phyloP scores from a whole-genome alignment of 768 basidiomycete genomes.

The Grammothele lineata region DNA sequence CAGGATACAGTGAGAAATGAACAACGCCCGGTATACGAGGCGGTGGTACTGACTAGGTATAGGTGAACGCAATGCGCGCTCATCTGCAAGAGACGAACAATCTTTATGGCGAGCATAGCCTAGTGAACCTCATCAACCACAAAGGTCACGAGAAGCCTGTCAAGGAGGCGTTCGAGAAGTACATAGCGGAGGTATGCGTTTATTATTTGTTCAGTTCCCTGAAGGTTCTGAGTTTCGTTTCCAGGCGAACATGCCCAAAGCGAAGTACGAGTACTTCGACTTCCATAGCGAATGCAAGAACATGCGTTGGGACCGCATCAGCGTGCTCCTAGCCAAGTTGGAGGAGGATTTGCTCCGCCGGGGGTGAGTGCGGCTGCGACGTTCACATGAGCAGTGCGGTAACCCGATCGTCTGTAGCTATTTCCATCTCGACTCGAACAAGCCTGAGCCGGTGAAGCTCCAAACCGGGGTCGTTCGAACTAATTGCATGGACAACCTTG shows the following conservation, averaged over 20 bases:
- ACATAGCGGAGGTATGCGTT: conserved; percentile 51
- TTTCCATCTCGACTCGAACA: conserved; percentile 61
- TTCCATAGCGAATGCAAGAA: conserved; percentile 94
- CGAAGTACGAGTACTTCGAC: conserved; percentile 93
- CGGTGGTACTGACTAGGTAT: conserved; percentile 3
- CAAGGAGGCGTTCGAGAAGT: conserved; percentile 91
- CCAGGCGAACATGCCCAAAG: conserved; percentile 59
- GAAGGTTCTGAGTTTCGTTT: neutral
- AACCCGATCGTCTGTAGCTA: too few species aligned
- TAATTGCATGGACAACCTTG: conserved; percentile 97
- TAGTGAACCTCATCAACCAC: conserved; percentile 93
- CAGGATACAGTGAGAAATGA: conserved; percentile 60
- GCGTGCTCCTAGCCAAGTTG: conserved; percentile 71
- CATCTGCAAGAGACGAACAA: conserved; percentile 74
- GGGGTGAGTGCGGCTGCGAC: conserved; percentile 50
- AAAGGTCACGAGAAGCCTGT: conserved; percentile 90
- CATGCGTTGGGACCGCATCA: conserved; percentile 94
- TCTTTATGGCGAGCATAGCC: conserved; percentile 69
- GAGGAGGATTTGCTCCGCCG: conserved; percentile 64
- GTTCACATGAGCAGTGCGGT: too few species aligned
- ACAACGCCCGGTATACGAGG: conserved; percentile 19
- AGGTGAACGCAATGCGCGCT: conserved; percentile 66
- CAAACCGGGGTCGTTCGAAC: conserved; percentile 85
- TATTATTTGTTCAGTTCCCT: too few species aligned
- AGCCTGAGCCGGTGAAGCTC: conserved; percentile 42